Evolutionary conservation across 768 basidiomycete species (phyloP).

Genomic region (Favolaschia claudopus): DNA sequence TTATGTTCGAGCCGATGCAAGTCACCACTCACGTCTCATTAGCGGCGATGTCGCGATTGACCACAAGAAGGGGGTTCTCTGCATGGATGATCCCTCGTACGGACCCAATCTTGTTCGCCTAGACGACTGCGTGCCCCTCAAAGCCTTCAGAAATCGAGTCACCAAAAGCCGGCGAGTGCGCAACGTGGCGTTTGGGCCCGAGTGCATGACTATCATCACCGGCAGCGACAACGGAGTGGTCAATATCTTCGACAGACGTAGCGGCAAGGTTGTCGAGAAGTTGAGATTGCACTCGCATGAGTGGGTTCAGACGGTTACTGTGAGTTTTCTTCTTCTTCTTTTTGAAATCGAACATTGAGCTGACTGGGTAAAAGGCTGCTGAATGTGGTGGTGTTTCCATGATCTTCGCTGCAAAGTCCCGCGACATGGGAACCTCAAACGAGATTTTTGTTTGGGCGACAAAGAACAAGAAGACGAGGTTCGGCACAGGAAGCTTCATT

Average conservation of each 20-base stretch:
- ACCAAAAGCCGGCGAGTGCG: neutral
- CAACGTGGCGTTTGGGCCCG: constrained; percentile 21
- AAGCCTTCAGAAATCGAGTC: constrained; percentile 13
- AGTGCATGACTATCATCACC: constrained; percentile 8
- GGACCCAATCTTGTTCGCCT: constrained; percentile 18
- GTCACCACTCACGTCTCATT: neutral
- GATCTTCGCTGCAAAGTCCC: constrained; percentile 8
- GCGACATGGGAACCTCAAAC: neutral
- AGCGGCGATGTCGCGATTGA: constrained; percentile 22
- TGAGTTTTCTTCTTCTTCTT: neutral
- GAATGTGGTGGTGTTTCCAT: neutral
- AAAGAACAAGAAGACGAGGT: no score
- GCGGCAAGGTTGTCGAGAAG: constrained; percentile 15
- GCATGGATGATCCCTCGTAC: constrained; percentile 18
- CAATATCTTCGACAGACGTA: constrained; percentile 26
- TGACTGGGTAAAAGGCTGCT: neutral
- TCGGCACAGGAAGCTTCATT: no score
- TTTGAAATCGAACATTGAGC: neutral
- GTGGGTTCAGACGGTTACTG: constrained; percentile 26
- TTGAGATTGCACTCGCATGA: constrained; percentile 4
- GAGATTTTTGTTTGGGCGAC: constrained; percentile 4
- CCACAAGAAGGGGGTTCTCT: constrained; percentile 3
- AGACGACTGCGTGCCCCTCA: constrained; percentile 1
- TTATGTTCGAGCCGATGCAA: neutral
- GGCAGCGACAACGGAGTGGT: constrained; percentile 27